phyloP scores from a whole-genome alignment of 495 filamentous ascomycete species.

The Entonaema liquescens region DNA sequence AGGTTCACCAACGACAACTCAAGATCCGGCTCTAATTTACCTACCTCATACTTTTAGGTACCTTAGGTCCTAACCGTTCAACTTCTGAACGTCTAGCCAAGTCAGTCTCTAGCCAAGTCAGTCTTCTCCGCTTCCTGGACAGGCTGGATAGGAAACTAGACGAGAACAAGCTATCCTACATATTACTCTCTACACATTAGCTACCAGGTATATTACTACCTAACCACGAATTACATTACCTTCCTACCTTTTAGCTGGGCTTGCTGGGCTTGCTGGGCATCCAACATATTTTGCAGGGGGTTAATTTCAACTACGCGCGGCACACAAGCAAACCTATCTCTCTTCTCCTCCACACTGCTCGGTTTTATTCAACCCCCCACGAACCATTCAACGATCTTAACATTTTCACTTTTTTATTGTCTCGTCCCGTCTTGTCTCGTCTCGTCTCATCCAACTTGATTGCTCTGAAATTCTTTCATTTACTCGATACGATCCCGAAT shows the following conservation, averaged over 20 bases:
- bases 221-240: neutral
- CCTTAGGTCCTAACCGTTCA: neutral
- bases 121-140: slow-evolving; percentile 33
- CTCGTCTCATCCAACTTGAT: neutral
- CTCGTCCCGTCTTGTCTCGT: too few relatives aligned
- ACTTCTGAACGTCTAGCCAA: slow-evolving; percentile 13
- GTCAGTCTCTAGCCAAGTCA: slow-evolving; percentile 33
- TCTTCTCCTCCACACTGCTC: slow-evolving; percentile 8
- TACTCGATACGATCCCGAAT: slow-evolving; percentile 18
- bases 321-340: slow-evolving; percentile 31
- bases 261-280: slow-evolving; percentile 35
- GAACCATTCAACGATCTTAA: slow-evolving; percentile 18
- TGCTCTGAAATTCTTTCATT: slow-evolving; percentile 26
- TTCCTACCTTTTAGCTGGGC: neutral
- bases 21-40: slow-evolving; percentile 14
- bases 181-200: neutral
- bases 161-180: slow-evolving; percentile 6
- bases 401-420: neutral
- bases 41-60: neutral
- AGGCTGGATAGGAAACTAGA: slow-evolving; percentile 27
- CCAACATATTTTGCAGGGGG: slow-evolving; percentile 20
- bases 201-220: neutral
- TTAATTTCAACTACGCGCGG: slow-evolving; percentile 33
- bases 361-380: slow-evolving; percentile 16
- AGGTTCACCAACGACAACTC: slow-evolving; percentile 27